These are phyloP conservation scores for Thalassiosira allenii DNA, from an alignment of 352 stramenopile species.

Conservation along the genomic window DNA sequence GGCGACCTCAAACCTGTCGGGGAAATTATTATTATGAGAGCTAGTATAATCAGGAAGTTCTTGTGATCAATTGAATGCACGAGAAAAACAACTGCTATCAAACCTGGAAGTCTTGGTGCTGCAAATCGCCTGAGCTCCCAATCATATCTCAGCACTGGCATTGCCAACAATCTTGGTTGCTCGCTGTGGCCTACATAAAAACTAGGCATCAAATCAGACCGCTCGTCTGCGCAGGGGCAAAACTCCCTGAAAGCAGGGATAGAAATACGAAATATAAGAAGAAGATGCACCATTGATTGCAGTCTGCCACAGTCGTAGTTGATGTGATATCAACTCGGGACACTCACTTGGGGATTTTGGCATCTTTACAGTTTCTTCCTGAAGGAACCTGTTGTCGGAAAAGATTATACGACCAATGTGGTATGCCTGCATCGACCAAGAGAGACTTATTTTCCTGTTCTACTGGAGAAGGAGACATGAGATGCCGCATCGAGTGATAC, in stretches of 20 bases:
- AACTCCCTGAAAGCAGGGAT: neutral
- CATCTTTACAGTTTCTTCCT: conserved; percentile 40
- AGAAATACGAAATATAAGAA: neutral
- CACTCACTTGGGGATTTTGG: conserved; percentile 44
- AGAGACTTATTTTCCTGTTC: conserved; percentile 3
- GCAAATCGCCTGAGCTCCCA: conserved; percentile 25
- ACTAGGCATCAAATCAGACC: conserved; percentile 22
- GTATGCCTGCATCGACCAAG: conserved; percentile 35
- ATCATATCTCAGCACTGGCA: conserved; percentile 31
- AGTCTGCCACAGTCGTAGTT: neutral
- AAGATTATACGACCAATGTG: conserved; percentile 61
- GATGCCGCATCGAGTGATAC: conserved; percentile 56
- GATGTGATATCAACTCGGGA: no score
- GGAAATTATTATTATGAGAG: no score
- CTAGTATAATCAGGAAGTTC: no score
- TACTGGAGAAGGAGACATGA: conserved; percentile 34
- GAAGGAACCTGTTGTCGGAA: conserved; percentile 32
- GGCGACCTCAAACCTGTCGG: no score
- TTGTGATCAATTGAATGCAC: no score
- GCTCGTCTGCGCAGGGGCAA: conserved; percentile 32
- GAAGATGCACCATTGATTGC: neutral
- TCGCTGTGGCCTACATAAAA: conserved; percentile 45
- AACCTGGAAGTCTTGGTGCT: conserved; percentile 6
- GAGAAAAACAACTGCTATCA: no score
- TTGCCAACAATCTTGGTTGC: neutral